Conservation (phyloP, 768 basidiomycete species). For the Boletus subcaerulescens region DNA sequence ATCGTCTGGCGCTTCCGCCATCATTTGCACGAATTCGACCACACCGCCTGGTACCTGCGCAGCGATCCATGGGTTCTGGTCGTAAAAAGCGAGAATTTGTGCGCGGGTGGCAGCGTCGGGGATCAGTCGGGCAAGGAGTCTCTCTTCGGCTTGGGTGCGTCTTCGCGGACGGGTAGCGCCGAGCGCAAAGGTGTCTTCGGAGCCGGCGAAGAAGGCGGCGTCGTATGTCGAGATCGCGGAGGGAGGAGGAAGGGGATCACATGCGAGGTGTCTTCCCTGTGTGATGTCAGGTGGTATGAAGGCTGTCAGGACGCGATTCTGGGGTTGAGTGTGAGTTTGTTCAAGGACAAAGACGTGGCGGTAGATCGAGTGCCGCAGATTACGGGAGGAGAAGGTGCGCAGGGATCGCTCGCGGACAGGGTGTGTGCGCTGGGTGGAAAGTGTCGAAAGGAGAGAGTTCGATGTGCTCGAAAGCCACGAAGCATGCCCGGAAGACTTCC, state of each 20-base stretch:
- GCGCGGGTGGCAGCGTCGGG: conserved; percentile 55
- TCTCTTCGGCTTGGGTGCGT: conserved; percentile 45
- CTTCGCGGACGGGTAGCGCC: conserved; percentile 31
- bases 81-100: conserved; percentile 61
- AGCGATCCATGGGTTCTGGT: conserved; percentile 52
- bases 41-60: conserved; percentile 63
- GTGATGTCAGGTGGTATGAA: conserved; percentile 67
- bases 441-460: conserved; percentile 32
- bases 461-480: conserved; percentile 72
- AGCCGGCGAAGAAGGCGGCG: conserved; percentile 66
- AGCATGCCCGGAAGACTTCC: conserved; percentile 68
- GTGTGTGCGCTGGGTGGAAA: conserved; percentile 32
- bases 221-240: conserved; percentile 62
- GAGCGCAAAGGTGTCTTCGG: conserved; percentile 47
- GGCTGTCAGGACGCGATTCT: conserved; percentile 49
- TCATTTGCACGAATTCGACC: conserved; percentile 58
- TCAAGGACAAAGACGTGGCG: conserved; percentile 80
- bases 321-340: conserved; percentile 42
- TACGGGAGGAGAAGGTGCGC: conserved; percentile 38
- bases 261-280: conserved; percentile 58
- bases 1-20: conserved; percentile 53
- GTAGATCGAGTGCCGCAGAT: conserved; percentile 53
- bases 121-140: conserved; percentile 53
- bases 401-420: conserved; percentile 30
- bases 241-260: conserved; percentile 83